These are phyloP conservation scores for Nematodospora valgi DNA, from an alignment of 805 yeast genomes.

Conservation along the genomic window DNA sequence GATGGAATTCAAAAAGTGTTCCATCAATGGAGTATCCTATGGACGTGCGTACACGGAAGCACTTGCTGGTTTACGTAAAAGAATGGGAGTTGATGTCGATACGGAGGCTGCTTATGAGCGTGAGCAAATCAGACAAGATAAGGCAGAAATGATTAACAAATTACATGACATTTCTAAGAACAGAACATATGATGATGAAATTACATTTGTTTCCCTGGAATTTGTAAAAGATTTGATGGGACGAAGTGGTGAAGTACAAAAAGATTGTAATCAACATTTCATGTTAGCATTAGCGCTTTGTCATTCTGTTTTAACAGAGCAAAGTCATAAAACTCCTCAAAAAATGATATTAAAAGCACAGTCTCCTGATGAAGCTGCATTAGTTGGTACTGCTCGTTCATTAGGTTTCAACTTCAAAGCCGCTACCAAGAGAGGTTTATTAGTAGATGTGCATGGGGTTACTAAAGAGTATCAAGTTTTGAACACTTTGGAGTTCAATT, in stretches of 20 bases:
- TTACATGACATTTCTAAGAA: conserved; percentile 15
- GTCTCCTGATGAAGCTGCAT: conserved; percentile 85
- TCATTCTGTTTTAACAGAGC: conserved; percentile 73
- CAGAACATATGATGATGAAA: conserved; percentile 49
- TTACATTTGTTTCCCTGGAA: conserved; percentile 67
- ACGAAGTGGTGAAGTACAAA: conserved; percentile 48
- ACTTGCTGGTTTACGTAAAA: conserved; percentile 68
- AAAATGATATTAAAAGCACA: conserved; percentile 66
- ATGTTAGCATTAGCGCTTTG: conserved; percentile 75
- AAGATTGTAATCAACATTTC: conserved; percentile 63
- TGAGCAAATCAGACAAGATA: conserved; percentile 54
- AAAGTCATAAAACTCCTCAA: conserved; percentile 56
- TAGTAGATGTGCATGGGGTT: conserved; percentile 67
- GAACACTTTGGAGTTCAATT: conserved; percentile 73
- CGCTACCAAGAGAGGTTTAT: conserved; percentile 64
- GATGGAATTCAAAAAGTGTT: conserved; percentile 82
- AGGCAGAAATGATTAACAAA: conserved; percentile 50
- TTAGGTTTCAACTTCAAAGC: conserved; percentile 66
- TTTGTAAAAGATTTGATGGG: conserved; percentile 63
- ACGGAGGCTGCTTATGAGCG: conserved; percentile 53
- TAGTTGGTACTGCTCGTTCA: conserved; percentile 78
- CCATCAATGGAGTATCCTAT: conserved; percentile 68
- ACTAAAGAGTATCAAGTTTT: conserved; percentile 68
- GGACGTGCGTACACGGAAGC: conserved; percentile 86
- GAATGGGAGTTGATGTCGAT: conserved; percentile 75